Percentiles rank a stretch among this genome's conserved stretches.
Conservation (phyloP, 371 early-diverging fungal genomes). For the Mortierella sp. region DNA sequence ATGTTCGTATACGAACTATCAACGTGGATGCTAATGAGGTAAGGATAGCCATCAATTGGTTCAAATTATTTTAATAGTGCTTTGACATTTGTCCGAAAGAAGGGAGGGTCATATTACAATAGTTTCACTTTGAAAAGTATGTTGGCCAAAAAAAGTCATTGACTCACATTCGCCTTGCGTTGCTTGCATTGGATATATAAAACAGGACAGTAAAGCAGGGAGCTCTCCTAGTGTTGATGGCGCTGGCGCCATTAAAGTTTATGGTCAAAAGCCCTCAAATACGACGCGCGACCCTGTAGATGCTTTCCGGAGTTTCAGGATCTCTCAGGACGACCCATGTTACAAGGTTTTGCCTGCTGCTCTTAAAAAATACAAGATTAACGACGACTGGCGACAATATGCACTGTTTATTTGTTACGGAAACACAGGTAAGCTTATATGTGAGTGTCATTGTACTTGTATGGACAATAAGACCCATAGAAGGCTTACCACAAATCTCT, state of each 20-base stretch:
- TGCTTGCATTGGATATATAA: not conserved
- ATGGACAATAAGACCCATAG: not conserved
- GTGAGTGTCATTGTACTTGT: not conserved
- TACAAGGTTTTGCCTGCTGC: slow-evolving; percentile 88
- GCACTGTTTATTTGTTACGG: slow-evolving; percentile 83
- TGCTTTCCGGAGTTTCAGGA: slow-evolving; percentile 88
- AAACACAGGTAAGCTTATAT: slow-evolving; percentile 53
- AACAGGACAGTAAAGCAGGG: slow-evolving; percentile 36
- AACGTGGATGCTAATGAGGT: slow-evolving; percentile 37
- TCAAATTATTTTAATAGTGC: not conserved
- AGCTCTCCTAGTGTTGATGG: slow-evolving; percentile 61
- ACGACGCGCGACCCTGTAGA: slow-evolving; percentile 71
- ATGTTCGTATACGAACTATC: slow-evolving; percentile 31
- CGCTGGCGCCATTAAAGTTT: slow-evolving; percentile 82
- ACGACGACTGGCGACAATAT: slow-evolving; percentile 90
- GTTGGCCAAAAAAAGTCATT: not conserved
- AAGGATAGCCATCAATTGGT: slow-evolving; percentile 2
- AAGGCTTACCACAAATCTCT: not conserved
- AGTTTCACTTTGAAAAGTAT: not conserved
- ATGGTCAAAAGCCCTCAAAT: slow-evolving; percentile 70
- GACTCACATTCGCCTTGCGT: not conserved
- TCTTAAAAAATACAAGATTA: slow-evolving; percentile 92
- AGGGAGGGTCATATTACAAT: not conserved
- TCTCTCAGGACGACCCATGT: slow-evolving; percentile 87
- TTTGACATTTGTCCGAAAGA: too few species aligned